These are phyloP conservation scores for Withania somnifera DNA, from an alignment of 305 asterid genomes.

Conservation along the genomic window DNA sequence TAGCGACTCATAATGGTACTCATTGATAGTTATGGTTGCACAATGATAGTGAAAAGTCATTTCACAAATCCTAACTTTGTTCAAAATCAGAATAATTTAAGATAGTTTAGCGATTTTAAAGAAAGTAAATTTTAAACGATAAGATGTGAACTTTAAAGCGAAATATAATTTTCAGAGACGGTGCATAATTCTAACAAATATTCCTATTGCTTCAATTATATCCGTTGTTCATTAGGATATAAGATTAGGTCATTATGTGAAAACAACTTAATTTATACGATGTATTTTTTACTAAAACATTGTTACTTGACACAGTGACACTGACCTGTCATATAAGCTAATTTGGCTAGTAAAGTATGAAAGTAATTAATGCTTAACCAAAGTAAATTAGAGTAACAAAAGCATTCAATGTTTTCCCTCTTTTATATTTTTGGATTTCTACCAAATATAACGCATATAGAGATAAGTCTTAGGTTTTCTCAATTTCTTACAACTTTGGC, in stretches of 20 bases:
- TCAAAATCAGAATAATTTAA: not conserved
- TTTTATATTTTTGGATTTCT: not conserved
- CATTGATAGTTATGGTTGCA: too few relatives aligned
- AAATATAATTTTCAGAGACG: not conserved
- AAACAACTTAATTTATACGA: not conserved
- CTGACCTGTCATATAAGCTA: not conserved
- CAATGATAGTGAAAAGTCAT: not conserved
- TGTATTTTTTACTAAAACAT: not conserved
- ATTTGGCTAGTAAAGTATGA: not conserved
- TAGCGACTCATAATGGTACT: too few relatives aligned
- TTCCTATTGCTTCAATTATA: not conserved
- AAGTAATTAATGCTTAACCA: slow-evolving; percentile 1
- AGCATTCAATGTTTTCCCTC: not conserved
- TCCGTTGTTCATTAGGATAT: not conserved
- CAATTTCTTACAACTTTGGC: not conserved
- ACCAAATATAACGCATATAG: not conserved
- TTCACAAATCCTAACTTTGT: not conserved
- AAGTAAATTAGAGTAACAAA: not conserved
- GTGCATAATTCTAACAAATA: not conserved
- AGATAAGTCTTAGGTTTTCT: not conserved
- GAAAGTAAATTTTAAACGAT: too few relatives aligned
- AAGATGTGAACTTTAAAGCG: not conserved
- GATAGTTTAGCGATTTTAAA: not conserved
- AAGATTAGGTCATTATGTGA: not conserved
- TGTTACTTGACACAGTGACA: not conserved